Evolutionary conservation across 1,139 yeast genomes (phyloP).

Genomic region (Protomyces inundatus): DNA sequence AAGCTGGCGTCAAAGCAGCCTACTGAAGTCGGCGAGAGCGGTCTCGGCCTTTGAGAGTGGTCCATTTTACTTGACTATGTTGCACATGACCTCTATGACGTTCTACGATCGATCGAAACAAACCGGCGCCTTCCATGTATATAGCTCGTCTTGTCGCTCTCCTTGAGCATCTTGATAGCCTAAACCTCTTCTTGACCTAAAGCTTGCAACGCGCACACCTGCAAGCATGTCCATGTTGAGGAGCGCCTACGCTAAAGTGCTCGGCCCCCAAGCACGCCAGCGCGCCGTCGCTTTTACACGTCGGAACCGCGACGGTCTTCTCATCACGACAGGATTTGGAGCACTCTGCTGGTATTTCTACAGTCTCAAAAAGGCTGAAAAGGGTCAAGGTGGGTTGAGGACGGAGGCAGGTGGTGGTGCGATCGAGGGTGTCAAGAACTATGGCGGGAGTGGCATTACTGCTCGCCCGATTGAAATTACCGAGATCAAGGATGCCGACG

Average conservation of each 20-base stretch:
- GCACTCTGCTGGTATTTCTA: not conserved
- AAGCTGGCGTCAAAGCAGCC: not conserved
- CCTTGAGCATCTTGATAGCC: not conserved
- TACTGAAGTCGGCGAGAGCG: not conserved
- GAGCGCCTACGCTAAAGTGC: not conserved
- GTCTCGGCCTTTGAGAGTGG: not conserved
- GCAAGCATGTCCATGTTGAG: not conserved
- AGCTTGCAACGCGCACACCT: not conserved
- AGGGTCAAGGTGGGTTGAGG: too few species aligned
- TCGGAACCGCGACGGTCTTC: not conserved
- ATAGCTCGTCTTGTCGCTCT: not conserved
- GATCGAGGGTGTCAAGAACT: not conserved
- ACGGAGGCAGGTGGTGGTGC: too few species aligned
- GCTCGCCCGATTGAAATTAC: not conserved
- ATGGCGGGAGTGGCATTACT: not conserved
- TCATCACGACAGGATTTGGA: not conserved
- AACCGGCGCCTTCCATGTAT: not conserved
- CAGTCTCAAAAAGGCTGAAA: not conserved
- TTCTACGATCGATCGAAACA: not conserved
- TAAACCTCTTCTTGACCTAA: not conserved
- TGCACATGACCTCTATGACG: not conserved
- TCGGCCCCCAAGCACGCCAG: not conserved
- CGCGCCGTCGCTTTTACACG: not conserved
- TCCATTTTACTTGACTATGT: not conserved
- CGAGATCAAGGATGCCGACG: too few species aligned